Percentiles rank a stretch among this genome's conserved stretches.
Evolutionary conservation across 345 rosid genomes (phyloP).

Genomic region (Sisymbrium irio): DNA sequence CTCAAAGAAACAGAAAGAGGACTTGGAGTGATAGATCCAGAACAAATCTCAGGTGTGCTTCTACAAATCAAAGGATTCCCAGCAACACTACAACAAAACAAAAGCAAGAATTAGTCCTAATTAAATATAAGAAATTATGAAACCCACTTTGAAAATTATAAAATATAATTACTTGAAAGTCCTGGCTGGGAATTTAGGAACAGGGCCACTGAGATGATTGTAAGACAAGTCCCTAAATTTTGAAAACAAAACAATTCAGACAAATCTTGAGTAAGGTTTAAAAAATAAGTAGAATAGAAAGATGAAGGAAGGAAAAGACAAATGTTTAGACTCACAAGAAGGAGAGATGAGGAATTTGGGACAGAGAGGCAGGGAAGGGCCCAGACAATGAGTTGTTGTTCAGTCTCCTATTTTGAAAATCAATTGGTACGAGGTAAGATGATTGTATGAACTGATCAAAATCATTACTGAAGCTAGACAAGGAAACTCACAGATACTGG

Average conservation of each 20-base stretch:
- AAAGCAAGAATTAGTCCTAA: constrained; percentile 13
- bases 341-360: constrained; percentile 70
- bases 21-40: constrained; percentile 49
- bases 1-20: constrained; percentile 53
- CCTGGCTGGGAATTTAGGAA: constrained; percentile 80
- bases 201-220: constrained; percentile 86
- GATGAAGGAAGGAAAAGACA: constrained; percentile 17
- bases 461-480: constrained; percentile 13
- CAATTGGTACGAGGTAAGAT: constrained; percentile 27
- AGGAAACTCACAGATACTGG: constrained; percentile 70
- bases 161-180: constrained; percentile 61
- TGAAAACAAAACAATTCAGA: not conserved
- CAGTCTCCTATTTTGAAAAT: constrained; percentile 58
- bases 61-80: constrained; percentile 86
- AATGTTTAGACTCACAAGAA: constrained; percentile 74
- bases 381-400: constrained; percentile 94
- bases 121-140: not conserved
- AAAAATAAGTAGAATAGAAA: not conserved
- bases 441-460: constrained; percentile 1
- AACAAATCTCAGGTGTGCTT: constrained; percentile 54
- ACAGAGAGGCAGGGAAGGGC: constrained; percentile 68
- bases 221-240: constrained; percentile 82
- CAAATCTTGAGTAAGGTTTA: not conserved
- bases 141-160: too few species aligned
- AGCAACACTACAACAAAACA: constrained; percentile 50